Base-by-base conservation (phyloP, 306 rosid genomes). In the Adenanthera pavonina region DNA sequence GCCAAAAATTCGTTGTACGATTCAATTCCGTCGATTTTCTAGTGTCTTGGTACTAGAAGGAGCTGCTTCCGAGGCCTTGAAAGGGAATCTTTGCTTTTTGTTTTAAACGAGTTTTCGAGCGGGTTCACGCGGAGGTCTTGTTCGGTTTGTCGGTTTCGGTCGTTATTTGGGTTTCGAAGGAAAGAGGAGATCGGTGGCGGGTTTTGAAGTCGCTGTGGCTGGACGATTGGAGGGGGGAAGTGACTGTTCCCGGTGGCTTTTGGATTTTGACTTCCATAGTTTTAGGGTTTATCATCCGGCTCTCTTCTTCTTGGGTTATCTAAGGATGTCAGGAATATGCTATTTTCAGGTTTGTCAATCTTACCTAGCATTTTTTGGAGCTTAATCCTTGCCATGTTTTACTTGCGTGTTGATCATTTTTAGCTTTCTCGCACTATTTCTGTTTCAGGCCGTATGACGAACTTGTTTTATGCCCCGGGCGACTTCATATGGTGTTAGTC, bases 211-310 rank as follows among this genome's bases (percentile, higher is more conserved):
- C 6, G 52, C 59, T 38, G 57, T 67, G 76, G 75, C 65, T 52
- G 64, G 65, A 38, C n/a, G 71, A 34, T 64, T 64, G 67, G 33
- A 30, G 78, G 9, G 59, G 34, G 79, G 36, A 38, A 78, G 82
- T 80, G 72, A 54, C 48, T 79, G 49, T 67, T 75, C 69, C 57
- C 44, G 36, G 65, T 84, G 71, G 61, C 62, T 69, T 52, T 78
- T 68, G 59, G 66, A 78, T 48, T 38, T 78, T 64, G 77, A 51
- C 49, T 65, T 53, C 51, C 74, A 36, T 74, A n/a, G 53, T 76
- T 86, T 77, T 90, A 90, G 92, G 94, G 89, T 88, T 89, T 79
- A 16, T 51, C 51, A 74, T 72, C 76, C 16, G 41, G 56, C 56
- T 66, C 71, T 51, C 59, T 51, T 80, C 51, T 2, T 78, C 30